These are phyloP conservation scores for Lentinula sp. DNA, from an alignment of 768 basidiomycete genomes.

Conservation along the genomic window DNA sequence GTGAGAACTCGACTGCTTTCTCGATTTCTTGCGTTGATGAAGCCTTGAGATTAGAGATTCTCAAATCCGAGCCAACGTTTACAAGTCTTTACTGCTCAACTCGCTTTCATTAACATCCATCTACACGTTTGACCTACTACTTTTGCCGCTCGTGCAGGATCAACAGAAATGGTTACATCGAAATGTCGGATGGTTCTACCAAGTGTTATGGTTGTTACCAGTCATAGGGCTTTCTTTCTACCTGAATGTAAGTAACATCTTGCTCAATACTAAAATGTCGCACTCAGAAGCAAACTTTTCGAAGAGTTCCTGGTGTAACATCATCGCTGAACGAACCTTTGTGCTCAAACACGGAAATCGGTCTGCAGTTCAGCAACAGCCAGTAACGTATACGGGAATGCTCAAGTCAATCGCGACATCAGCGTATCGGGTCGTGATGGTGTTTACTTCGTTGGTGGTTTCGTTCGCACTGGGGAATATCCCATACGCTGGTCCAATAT, in stretches of 20 bases:
- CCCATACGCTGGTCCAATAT: slow-evolving; percentile 56
- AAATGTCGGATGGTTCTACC: slow-evolving; percentile 73
- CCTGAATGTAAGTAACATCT: slow-evolving; percentile 59
- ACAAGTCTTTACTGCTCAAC: slow-evolving; percentile 74
- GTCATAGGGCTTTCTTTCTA: slow-evolving; percentile 73
- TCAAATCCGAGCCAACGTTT: slow-evolving; percentile 67
- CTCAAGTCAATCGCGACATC: slow-evolving; percentile 72
- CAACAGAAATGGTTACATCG: slow-evolving; percentile 63
- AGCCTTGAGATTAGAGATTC: slow-evolving; percentile 46
- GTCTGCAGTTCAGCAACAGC: slow-evolving; percentile 37
- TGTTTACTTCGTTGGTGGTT: slow-evolving; percentile 66
- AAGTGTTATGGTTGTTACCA: slow-evolving; percentile 73
- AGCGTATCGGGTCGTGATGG: slow-evolving; percentile 78
- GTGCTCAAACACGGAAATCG: slow-evolving; percentile 64
- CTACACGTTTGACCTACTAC: slow-evolving; percentile 67
- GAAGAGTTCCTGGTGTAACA: slow-evolving; percentile 72
- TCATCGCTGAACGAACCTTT: slow-evolving; percentile 72
- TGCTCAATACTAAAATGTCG: not conserved
- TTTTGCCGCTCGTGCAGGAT: slow-evolving; percentile 60
- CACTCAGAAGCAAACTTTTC: slow-evolving; percentile 7
- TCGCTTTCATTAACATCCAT: slow-evolving; percentile 64
- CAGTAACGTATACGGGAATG: slow-evolving; percentile 62
- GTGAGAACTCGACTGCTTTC: slow-evolving; percentile 29
- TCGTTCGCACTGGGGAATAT: slow-evolving; percentile 59
- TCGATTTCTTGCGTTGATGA: slow-evolving; percentile 3